A percentile compares a stretch with the other conserved stretches of the same genome.
Conservation (phyloP, 768 basidiomycete genomes). For the Calocera cornea region DNA sequence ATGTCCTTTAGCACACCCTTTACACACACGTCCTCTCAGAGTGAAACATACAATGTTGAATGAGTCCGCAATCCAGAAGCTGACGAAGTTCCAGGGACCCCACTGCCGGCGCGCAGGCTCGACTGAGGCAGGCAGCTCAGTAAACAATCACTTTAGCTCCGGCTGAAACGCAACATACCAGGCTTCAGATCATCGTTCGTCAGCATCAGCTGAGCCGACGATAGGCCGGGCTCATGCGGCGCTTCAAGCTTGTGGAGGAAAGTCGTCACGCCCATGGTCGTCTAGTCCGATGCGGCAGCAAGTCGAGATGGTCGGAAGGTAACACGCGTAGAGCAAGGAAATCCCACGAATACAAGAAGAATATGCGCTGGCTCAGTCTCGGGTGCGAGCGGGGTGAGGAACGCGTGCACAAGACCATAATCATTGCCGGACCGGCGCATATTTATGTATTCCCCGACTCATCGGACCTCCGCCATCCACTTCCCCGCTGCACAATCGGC, state of each 20-base stretch:
- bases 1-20: neutral
- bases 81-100: slow-evolving; percentile 49
- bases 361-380: neutral
- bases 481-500: neutral
- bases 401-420: neutral
- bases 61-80: slow-evolving; percentile 69
- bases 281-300: neutral
- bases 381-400: neutral
- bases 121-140: slow-evolving; percentile 24
- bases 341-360: too few relatives aligned
- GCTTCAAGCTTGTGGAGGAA: slow-evolving; percentile 32
- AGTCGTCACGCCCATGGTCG: neutral
- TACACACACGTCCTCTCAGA: neutral
- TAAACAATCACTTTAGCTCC: too few relatives aligned
- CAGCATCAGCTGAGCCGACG: slow-evolving; percentile 44
- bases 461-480: neutral
- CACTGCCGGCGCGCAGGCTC: slow-evolving; percentile 49
- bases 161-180: neutral
- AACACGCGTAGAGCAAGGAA: neutral
- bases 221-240: slow-evolving; percentile 38
- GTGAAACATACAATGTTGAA: slow-evolving; percentile 46
- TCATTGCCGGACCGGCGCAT: neutral
- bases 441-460: neutral
- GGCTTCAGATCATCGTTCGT: slow-evolving; percentile 61
- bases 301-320: neutral